Base-by-base conservation (phyloP, 352 stramenopile genomes). In the Phytophthora fragariae region DNA sequence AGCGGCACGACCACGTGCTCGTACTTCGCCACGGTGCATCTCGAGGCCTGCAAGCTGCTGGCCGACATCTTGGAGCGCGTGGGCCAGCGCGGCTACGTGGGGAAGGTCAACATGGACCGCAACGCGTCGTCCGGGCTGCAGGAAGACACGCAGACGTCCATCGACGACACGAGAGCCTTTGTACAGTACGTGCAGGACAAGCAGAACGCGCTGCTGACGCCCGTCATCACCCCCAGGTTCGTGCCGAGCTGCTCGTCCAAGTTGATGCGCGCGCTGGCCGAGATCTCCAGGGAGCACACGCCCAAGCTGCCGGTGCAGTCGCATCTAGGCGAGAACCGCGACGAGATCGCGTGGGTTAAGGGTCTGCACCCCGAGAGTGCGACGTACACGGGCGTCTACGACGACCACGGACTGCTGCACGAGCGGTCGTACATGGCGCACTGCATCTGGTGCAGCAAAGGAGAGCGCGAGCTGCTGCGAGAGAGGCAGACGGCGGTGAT, bases 91-190 rank as follows among this genome's bases (percentile, higher is more conserved):
- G 96, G 89, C 0, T 95, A 92, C 77, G 80, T 99, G 9, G 96
- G 95, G 44, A 99, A 99, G 73, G 96, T 99, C 70, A 98, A 95
- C 73, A 99, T 99, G 97, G 97, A 99, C 79, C 91, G 94, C 57
- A 98, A 99, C 71, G 82, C 73, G 39, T 89, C 92, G 24, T 75
- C 85, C 3, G 80, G 86, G 35, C 90, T 98, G 65, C 76, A 82
- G 11, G 96, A 99, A 67, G 85, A 93, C 37, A 98, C 93, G 10
- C 72, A 93, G 21, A 67, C 83, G 56, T 97, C 90, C 21, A 83
- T 98, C 47, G 46, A 83, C 35, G 84, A 98, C 68, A 98, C 93
- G 4, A 81, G 90, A 63, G 79, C 79, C 24, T 98, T 99, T 64
- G 83, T 98, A 44, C 73, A 90, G 58, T 97, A 97, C 62, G 86